Conservation (phyloP, 2,329 filamentous ascomycete species). For the Akanthomyces lecanii region DNA sequence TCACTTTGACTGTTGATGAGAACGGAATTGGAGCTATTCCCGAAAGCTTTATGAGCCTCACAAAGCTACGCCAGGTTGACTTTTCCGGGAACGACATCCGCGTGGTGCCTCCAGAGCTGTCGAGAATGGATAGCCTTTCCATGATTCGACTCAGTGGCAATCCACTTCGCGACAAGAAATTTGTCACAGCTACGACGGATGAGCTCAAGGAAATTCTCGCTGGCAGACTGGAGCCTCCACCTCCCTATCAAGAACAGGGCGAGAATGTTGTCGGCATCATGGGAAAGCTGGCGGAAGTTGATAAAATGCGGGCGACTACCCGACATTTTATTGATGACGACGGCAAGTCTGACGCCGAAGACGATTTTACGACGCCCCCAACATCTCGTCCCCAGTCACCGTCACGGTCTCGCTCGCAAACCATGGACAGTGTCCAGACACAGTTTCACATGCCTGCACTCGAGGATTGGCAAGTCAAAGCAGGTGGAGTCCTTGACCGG, state of each 20-base stretch:
- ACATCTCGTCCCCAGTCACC: conserved; percentile 51
- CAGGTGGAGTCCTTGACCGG: conserved; percentile 63
- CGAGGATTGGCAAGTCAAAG: conserved; percentile 51
- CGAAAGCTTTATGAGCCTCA: conserved; percentile 64
- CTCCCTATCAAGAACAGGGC: conserved; percentile 34
- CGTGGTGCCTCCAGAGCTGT: conserved; percentile 69
- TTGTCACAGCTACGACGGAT: conserved; percentile 72
- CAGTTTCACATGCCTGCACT: conserved; percentile 43
- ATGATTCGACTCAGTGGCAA: conserved; percentile 82
- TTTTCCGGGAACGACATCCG: conserved; percentile 82
- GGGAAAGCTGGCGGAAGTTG: conserved; percentile 32
- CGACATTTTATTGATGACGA: conserved; percentile 34
- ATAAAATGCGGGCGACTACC: conserved; percentile 17
- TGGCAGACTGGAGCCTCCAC: conserved; percentile 59
- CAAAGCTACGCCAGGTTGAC: conserved; percentile 70
- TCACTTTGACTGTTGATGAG: conserved; percentile 72
- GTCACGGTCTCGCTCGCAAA: conserved; percentile 44
- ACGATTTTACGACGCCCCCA: conserved; percentile 54
- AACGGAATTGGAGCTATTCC: conserved; percentile 78
- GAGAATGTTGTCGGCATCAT: conserved; percentile 23
- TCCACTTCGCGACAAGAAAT: conserved; percentile 82
- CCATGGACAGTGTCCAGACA: conserved; percentile 40
- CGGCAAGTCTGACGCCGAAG: conserved; percentile 47
- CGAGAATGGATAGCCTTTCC: conserved; percentile 71
- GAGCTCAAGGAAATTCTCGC: conserved; percentile 74